Percentiles rank a stretch among this genome's conserved stretches.
Evolutionary conservation across 352 stramenopile genomes (phyloP).

Genomic region (Phytophthora cajani): DNA sequence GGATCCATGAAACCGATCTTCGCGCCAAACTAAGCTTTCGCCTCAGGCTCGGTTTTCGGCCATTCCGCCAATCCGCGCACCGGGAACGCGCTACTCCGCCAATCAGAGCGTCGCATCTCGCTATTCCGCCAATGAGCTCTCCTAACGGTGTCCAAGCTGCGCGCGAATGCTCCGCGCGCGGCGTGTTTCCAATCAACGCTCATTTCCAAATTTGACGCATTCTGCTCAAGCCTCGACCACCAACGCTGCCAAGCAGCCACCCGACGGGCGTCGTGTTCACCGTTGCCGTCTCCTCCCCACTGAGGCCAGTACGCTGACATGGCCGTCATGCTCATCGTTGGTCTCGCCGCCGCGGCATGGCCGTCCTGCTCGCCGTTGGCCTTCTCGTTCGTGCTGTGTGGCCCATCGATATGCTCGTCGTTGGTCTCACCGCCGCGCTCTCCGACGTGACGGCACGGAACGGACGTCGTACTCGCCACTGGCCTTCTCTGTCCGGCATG

Average conservation of each 20-base stretch:
- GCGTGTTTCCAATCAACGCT: background rate
- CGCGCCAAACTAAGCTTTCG: background rate
- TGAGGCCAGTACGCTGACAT: background rate
- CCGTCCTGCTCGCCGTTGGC: background rate
- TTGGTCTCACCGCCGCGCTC: background rate
- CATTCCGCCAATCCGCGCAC: background rate
- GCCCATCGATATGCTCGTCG: background rate
- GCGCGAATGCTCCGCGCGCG: no score
- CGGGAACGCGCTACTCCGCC: background rate
- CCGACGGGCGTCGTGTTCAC: background rate
- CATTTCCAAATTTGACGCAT: background rate
- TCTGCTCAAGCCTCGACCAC: background rate
- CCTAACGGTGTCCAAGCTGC: no score
- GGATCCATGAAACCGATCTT: constrained; percentile 1
- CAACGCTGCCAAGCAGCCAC: background rate
- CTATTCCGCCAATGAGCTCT: background rate
- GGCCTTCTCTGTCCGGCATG: no score
- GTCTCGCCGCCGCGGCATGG: no score
- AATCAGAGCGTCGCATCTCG: background rate
- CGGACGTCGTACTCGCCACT: no score
- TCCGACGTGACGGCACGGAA: no score
- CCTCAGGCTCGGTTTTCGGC: background rate
- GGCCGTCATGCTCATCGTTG: no score
- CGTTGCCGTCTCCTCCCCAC: background rate
- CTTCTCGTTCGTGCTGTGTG: no score